Percentiles rank a stretch among this genome's conserved stretches.
These are phyloP conservation scores for Saccharum spontaneum DNA, from an alignment of 176 grass and related monocot species.

Conservation along the genomic window DNA sequence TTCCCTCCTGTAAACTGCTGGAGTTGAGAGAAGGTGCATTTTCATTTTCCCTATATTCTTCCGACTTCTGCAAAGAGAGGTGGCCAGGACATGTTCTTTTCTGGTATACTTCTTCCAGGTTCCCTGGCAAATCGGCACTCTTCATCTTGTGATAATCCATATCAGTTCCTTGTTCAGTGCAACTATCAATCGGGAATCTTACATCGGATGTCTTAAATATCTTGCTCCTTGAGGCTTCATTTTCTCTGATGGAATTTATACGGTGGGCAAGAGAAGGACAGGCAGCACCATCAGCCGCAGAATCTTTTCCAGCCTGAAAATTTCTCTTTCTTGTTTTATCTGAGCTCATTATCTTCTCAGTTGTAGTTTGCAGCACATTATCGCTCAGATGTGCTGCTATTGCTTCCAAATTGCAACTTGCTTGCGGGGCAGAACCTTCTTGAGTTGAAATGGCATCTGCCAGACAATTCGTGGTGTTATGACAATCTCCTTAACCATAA, in stretches of 20 bases:
- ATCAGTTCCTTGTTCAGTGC: background rate
- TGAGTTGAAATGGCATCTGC: background rate
- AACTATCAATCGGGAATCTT: background rate
- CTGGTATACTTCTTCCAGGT: background rate
- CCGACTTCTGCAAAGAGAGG: background rate
- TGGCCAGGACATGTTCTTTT: background rate
- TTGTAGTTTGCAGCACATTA: background rate
- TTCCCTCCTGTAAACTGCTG: conserved; percentile 24
- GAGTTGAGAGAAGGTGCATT: conserved; percentile 21
- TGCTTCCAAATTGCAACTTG: background rate
- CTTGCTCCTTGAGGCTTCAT: conserved; percentile 21
- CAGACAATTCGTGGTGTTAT: background rate
- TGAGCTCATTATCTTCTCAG: conserved; percentile 11
- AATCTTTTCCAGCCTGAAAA: conserved; percentile 26
- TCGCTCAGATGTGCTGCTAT: background rate
- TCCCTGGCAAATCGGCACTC: background rate
- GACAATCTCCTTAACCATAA: background rate
- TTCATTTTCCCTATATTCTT: conserved; percentile 19
- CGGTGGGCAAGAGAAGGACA: background rate
- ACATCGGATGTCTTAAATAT: background rate
- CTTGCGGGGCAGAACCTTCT: conserved; percentile 1
- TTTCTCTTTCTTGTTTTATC: conserved; percentile 20
- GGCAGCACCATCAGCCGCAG: background rate
- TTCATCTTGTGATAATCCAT: conserved; percentile 25
- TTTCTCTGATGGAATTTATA: conserved; percentile 21